These are phyloP conservation scores for Arctostaphylos glauca DNA, from an alignment of 148 eudicot genomes.

Conservation along the genomic window DNA sequence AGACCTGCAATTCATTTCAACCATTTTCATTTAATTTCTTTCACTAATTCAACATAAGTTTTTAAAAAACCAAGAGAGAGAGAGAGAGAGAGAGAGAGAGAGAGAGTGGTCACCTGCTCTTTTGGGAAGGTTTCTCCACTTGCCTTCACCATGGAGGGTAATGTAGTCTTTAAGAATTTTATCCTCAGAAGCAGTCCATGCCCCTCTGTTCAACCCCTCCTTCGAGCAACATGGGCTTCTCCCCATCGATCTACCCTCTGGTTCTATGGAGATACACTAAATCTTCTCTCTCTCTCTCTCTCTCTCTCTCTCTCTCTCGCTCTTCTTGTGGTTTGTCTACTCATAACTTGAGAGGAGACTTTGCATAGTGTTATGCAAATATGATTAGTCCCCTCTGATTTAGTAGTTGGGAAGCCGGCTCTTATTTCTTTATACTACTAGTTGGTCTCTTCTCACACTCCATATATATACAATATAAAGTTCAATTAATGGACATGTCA, in stretches of 20 bases:
- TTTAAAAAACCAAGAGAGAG: not conserved
- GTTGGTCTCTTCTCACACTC: not conserved
- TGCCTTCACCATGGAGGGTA: conserved; percentile 14
- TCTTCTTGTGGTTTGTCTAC: not conserved
- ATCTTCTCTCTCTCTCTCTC: not conserved
- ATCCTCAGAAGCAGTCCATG: conserved; percentile 14
- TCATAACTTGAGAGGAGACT: not conserved
- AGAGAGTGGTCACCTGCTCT: not conserved
- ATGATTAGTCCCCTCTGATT: not conserved
- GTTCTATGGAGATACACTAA: not conserved
- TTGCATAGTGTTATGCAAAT: not conserved
- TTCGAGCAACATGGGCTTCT: conserved; percentile 18
- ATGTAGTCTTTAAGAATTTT: conserved; percentile 9
- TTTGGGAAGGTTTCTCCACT: conserved; percentile 21
- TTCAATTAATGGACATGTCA: too few species aligned
- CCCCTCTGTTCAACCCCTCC: conserved; percentile 23
- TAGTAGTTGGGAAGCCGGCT: too few species aligned
- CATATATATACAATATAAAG: not conserved
- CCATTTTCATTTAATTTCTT: not conserved
- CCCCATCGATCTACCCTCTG: conserved; percentile 2
- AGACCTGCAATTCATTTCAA: conserved; percentile 20
- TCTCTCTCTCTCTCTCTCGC: not conserved
- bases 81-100: not conserved
- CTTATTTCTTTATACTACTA: too few species aligned
- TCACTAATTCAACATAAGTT: not conserved